Conservation (phyloP, 345 rosid species). For the Linum trigynum region DNA sequence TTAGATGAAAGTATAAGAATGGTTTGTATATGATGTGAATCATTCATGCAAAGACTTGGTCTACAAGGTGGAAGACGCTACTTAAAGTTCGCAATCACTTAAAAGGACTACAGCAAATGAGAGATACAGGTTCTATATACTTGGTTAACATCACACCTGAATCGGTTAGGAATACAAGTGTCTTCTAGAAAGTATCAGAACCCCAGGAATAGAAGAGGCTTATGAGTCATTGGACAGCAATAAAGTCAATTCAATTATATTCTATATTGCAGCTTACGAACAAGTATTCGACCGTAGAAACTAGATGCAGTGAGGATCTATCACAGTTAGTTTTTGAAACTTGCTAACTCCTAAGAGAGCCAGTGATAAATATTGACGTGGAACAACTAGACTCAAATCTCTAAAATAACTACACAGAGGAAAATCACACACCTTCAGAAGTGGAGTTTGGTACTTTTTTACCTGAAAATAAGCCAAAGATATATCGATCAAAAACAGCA, state of each 20-base stretch:
- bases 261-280: background rate
- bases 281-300: background rate
- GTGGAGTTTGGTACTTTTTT: conserved; percentile 21
- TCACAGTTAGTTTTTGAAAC: background rate
- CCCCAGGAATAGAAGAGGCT: too few species aligned
- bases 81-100: too few species aligned
- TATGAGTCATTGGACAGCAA: background rate
- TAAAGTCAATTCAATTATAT: background rate
- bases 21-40: background rate
- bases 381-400: background rate
- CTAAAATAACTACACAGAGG: background rate
- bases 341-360: background rate
- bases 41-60: background rate
- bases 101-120: too few species aligned
- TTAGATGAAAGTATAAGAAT: background rate
- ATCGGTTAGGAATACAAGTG: too few species aligned
- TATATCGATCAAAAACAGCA: background rate
- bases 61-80: too few species aligned
- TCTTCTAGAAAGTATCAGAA: too few species aligned
- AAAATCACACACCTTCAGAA: conserved; percentile 21
- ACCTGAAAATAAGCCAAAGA: conserved; percentile 16
- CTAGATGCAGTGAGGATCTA: background rate
- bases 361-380: background rate
- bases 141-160: too few species aligned
- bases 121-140: too few species aligned